Evolutionary conservation across 2,329 filamentous ascomycete species (phyloP).

Genomic region (Aspergillus jensenii): DNA sequence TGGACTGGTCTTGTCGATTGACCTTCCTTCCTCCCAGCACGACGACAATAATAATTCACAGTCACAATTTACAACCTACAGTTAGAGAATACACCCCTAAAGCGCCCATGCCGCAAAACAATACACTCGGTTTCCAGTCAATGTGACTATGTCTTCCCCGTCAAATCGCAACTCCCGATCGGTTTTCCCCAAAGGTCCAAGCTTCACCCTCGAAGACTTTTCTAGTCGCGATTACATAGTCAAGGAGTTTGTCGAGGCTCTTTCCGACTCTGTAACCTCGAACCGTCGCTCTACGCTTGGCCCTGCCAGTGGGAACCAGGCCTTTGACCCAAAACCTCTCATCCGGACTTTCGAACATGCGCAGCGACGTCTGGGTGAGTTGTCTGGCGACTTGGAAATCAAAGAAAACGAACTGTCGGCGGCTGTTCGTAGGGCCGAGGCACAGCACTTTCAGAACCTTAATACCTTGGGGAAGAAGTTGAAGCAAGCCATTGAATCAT

Average conservation of each 20-base stretch:
- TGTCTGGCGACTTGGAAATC: conserved; percentile 77
- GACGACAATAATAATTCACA: background rate
- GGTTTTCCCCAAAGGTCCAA: conserved; percentile 75
- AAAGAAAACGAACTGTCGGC: conserved; percentile 88
- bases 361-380: conserved; percentile 50
- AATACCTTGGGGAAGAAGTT: conserved; percentile 85
- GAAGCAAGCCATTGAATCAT: conserved; percentile 86
- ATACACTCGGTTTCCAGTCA: conserved; percentile 37
- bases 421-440: conserved; percentile 85
- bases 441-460: conserved; percentile 87
- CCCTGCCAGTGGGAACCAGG: conserved; percentile 38
- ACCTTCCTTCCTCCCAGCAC: background rate
- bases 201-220: conserved; percentile 85
- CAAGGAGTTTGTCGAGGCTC: conserved; percentile 91
- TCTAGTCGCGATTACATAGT: conserved; percentile 93
- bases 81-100: too few species aligned
- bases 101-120: background rate
- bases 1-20: background rate
- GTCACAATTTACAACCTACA: background rate
- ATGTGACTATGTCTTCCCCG: conserved; percentile 41
- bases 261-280: conserved; percentile 78
- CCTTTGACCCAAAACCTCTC: conserved; percentile 94
- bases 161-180: conserved; percentile 55
- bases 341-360: conserved; percentile 90
- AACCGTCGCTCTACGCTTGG: conserved; percentile 72